Evolutionary conservation across 768 basidiomycete genomes (phyloP).

Genomic region (Agrocybe pediades): DNA sequence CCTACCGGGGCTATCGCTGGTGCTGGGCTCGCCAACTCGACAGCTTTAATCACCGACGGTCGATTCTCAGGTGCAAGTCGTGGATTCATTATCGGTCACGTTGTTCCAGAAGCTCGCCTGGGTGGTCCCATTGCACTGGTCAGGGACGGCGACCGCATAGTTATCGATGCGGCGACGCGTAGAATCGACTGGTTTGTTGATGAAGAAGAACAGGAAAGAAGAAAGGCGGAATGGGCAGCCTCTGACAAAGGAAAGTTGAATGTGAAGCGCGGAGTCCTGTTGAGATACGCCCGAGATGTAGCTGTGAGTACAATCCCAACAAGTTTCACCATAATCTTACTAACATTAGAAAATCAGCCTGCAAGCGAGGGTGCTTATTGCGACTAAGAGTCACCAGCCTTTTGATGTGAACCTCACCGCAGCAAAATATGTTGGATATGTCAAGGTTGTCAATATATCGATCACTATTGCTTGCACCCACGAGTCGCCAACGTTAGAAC

Average conservation of each 20-base stretch:
- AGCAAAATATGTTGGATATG: too few species aligned
- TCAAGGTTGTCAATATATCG: too few species aligned
- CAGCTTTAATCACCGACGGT: constrained; percentile 86
- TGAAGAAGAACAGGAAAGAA: constrained; percentile 61
- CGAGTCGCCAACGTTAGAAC: too few species aligned
- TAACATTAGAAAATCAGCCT: constrained; percentile 47
- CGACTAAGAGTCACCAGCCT: too few species aligned
- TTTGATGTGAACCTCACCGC: too few species aligned
- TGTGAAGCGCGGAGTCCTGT: constrained; percentile 73
- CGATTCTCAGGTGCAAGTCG: constrained; percentile 83
- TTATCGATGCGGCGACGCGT: constrained; percentile 69
- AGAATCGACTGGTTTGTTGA: constrained; percentile 74
- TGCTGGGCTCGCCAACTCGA: constrained; percentile 76
- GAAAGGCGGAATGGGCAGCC: constrained; percentile 69
- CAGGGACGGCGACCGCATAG: constrained; percentile 76
- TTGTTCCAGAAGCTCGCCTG: constrained; percentile 64
- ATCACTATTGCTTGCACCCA: too few species aligned
- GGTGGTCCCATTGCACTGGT: constrained; percentile 90
- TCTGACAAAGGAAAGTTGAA: constrained; percentile 64
- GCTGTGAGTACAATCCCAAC: constrained; percentile 56
- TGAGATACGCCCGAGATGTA: constrained; percentile 84
- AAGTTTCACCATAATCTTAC: background rate
- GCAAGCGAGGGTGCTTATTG: constrained; percentile 83
- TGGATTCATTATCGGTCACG: constrained; percentile 58
- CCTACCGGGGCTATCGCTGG: constrained; percentile 86